phyloP scores from a whole-genome alignment of 2,329 filamentous ascomycete genomes.

The Teratosphaeria gauchensis region DNA sequence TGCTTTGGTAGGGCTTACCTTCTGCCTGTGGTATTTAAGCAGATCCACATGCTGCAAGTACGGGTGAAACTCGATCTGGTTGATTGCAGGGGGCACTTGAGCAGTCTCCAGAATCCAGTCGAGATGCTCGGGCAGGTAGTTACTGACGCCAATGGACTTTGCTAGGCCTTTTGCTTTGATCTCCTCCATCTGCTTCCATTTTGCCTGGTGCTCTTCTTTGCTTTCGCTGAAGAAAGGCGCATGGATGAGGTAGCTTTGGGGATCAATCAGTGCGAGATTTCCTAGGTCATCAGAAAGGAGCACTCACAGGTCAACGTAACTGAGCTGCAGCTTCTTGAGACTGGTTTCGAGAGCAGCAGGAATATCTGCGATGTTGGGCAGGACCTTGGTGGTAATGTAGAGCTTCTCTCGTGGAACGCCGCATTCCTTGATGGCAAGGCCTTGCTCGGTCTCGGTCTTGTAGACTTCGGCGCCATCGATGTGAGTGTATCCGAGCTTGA shows the following conservation, averaged over 20 bases:
- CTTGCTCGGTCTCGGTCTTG: slow-evolving; percentile 42
- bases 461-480: slow-evolving; percentile 63
- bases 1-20: slow-evolving; percentile 5
- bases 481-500: slow-evolving; percentile 60
- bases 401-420: slow-evolving; percentile 38
- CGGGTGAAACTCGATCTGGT: slow-evolving; percentile 61
- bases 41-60: slow-evolving; percentile 55
- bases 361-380: slow-evolving; percentile 45
- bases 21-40: slow-evolving; percentile 42
- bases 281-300: too few relatives aligned
- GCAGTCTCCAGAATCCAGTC: slow-evolving; percentile 44
- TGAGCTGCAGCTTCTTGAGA: slow-evolving; percentile 49
- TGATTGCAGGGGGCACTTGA: slow-evolving; percentile 50
- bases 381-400: slow-evolving; percentile 49
- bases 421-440: slow-evolving; percentile 35
- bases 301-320: slow-evolving; percentile 52
- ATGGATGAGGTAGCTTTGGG: slow-evolving; percentile 51
- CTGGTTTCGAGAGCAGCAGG: slow-evolving; percentile 45
- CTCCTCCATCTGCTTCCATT: slow-evolving; percentile 52
- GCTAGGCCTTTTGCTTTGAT: slow-evolving; percentile 48
- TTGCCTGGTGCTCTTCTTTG: slow-evolving; percentile 45
- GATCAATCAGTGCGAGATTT: not conserved
- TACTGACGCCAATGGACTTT: slow-evolving; percentile 54
- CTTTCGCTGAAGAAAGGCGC: slow-evolving; percentile 48
- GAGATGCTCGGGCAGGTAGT: slow-evolving; percentile 47